Base-by-base conservation (phyloP, 306 rosid genomes). In the Echinosophora koreensis region DNA sequence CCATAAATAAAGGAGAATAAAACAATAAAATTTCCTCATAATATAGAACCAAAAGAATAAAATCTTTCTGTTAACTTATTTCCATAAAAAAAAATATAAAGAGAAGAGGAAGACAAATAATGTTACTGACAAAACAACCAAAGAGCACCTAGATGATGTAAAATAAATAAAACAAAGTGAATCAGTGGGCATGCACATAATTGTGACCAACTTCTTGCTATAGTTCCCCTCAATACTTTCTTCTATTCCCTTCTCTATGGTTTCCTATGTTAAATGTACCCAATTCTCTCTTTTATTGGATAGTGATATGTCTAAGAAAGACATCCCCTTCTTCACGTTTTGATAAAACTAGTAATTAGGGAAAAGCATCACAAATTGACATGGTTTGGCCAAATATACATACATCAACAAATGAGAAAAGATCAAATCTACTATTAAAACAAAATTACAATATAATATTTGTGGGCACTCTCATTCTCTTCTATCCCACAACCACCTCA, bases 1-100 rank as follows among this genome's bases (percentile, higher is more conserved):
- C 65, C 69, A 78, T 64, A 16, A 66, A 72, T 56, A 75, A 86
- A 83, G 64, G 38, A 65, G 4, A 61, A 38, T 18, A 44, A 11
- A 74, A 49, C 18, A 71, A 74, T 35, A 10, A 78, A 61, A 42
- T 3, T 27, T 32, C 59, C 76, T 68, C 78, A 84, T 2, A 59
- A 39, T 59, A 71, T 66, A 59, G 50, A 69, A 64, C 30, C 71
- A 52, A 67, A 34, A 57, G 61, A 14, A 30, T 17, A 10, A 68
- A 71, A 42, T 3, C 9, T 47, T n/a, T 44, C 10, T 64, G 49
- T 22, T 44, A 77, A 70, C 15, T 57, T 57, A 66, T 59, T 65
- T 22, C 13, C 2, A 56, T 22, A 41, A 64, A 71, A 55, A 39
- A 54, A 41, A 14, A 22, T 22, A 22, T 1, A 41, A 71, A n/a